Evolutionary conservation across 2,329 filamentous ascomycete genomes (phyloP).

Genomic region (Penicillium sp.): DNA sequence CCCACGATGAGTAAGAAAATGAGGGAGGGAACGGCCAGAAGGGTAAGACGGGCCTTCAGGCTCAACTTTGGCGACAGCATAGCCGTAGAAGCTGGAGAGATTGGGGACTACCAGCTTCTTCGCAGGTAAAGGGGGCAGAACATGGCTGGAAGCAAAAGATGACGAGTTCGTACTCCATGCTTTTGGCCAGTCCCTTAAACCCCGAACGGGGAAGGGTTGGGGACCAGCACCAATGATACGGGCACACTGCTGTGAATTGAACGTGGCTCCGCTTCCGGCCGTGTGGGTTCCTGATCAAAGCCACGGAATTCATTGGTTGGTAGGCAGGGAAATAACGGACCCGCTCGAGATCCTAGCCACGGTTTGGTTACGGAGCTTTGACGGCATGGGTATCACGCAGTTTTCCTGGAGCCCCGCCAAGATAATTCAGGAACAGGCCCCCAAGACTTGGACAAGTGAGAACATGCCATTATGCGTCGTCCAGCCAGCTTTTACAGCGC

Average conservation of each 20-base stretch:
- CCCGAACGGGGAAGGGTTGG: background rate
- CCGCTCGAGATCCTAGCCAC: background rate
- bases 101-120: background rate
- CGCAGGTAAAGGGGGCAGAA: background rate
- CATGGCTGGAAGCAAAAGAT: background rate
- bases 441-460: background rate
- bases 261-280: background rate
- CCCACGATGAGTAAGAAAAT: background rate
- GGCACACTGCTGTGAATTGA: background rate
- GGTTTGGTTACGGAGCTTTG: background rate
- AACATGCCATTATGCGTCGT: background rate
- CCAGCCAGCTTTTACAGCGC: background rate
- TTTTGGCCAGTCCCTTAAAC: background rate
- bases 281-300: background rate
- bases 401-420: background rate
- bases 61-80: background rate
- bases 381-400: background rate
- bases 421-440: background rate
- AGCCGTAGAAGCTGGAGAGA: background rate
- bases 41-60: background rate
- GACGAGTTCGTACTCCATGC: background rate
- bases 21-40: background rate
- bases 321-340: background rate
- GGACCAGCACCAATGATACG: background rate
- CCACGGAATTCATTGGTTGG: background rate